Evolutionary conservation across 1,284 basidiomycete species (phyloP), one percentile per base, ranked within the genome.

Genomic region (Ustilago shanxiensis): DNA sequence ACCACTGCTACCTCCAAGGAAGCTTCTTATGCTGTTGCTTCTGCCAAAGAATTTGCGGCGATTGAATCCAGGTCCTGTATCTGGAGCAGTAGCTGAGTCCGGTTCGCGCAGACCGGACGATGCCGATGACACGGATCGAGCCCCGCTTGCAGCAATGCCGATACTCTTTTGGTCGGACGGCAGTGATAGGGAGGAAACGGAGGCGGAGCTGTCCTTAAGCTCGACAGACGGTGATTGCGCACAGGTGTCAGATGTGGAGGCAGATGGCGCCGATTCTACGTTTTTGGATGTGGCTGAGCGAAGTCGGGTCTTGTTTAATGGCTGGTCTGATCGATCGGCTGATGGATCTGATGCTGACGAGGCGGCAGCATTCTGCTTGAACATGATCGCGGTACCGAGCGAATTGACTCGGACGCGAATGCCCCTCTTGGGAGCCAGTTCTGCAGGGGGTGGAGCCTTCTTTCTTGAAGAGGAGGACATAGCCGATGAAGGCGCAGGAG

Each of bases 11-110:
- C 55, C 64, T 24, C 73, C 64, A 8, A 76, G 62, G 11, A 77
- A 41, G 16, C 57, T 60, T 9, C 75, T 57, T 22, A 77, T 77
- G 54, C 75, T 77, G 51, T 69, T 77, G 49, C 64, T 77, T 18
- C 75, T 59, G 22, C 75, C 75, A 57, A 73, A 77, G 56, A 77
- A 49, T 20, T 73, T 72, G 57, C 75, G 66, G 54, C 75, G 73
- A 37, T 76, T 76, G 60, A 68, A 65, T 31, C 56, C 67, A 8
- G 10, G 24, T 8, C 18, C 39, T 10, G 59, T 13, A n/a, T 20
- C 57, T 28, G 54, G 14, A 8, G 51, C 50, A n/a, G 59, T 22
- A 14, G 63, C 37, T 2, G 50, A 2, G 10, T 50, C 53, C 1
- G 41, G 24, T 2, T 61, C 44, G 1, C 44, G 37, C 5, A 44